A percentile compares a stretch with the other conserved stretches of the same genome.
Evolutionary conservation across 495 filamentous ascomycete species (phyloP).

Genomic region (Talaromyces adpressus): DNA sequence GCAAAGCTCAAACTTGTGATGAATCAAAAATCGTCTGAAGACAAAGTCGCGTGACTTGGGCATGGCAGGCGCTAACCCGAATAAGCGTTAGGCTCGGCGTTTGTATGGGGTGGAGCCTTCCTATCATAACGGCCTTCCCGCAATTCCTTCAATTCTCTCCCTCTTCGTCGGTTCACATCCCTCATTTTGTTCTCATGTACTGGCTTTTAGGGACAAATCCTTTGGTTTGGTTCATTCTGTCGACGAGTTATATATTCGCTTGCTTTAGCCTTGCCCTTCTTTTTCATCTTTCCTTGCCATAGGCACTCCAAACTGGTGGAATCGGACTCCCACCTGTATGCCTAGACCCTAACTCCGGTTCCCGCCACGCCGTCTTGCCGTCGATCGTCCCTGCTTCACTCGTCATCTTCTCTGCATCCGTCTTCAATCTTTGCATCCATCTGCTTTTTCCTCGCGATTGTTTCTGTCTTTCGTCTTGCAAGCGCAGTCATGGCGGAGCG

Average conservation of each 20-base stretch:
- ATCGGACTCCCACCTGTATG: neutral
- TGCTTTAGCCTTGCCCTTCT: neutral
- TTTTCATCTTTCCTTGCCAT: neutral
- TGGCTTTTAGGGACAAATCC: neutral
- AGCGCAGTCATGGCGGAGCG: slow-evolving; percentile 46
- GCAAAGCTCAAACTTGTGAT: neutral
- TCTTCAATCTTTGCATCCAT: neutral
- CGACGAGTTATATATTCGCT: neutral
- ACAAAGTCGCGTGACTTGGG: neutral
- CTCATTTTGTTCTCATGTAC: neutral
- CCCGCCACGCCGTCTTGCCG: neutral
- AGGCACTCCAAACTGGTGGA: neutral
- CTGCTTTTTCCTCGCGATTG: neutral
- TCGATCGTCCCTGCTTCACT: neutral
- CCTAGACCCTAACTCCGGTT: neutral
- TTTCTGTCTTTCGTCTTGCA: neutral
- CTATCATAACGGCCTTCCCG: neutral
- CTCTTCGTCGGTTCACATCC: neutral
- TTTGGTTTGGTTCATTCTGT: neutral
- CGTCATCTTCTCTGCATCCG: neutral
- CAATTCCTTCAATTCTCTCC: neutral
- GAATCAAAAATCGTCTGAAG: neutral
- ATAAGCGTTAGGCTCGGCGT: neutral
- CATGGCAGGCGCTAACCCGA: neutral
- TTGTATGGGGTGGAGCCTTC: neutral